Base-by-base conservation (phyloP, 2,329 filamentous ascomycete genomes). In the Diaporthe aspalathi region DNA sequence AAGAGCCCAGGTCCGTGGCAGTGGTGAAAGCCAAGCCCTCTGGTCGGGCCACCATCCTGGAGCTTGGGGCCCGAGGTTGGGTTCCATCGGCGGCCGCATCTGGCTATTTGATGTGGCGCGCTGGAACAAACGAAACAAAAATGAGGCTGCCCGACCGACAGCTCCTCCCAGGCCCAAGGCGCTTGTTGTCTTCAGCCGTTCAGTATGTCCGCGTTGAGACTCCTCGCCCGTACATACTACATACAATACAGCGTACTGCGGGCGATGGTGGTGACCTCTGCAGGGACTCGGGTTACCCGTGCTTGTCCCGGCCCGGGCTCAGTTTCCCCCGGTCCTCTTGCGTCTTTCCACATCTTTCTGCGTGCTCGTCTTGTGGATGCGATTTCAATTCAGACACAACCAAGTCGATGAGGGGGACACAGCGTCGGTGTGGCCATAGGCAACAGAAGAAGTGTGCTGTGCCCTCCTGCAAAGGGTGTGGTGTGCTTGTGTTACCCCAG, bases 51-150 rank as follows among this genome's bases (percentile, higher is more conserved):
- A 35, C 43, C 29, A 63, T 63, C 60, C 60, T 63, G 43, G 43
- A 7, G 27, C 43, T n/a, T n/a, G n/a, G 12, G 57, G 57, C 35
- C 35, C 35, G 12, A n/a, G 14, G 43, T 16, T 24, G 29, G 57
- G 27, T 35, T 38, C 57, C 57, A 35, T 63, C 57, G 20, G 49
- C 17, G 57, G 43, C 43, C 20, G 57, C 43, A 49, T 22, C 43
- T 49, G 43, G 57, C 27, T 49, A n/a, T 35, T 49, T 35, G 60
- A 45, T 49, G 57, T 63, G 57, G 57, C 43, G 57, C 6, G 29
- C 43, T 49, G 27, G 20, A 17, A n/a, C 43, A 17, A 45, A 54
- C 52, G 24, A 53, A 32, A 32, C 27, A 53, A 32, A 14, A 5
- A 32, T 35, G 32, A 9, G 50, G 50, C 50, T 29, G 27, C 20